These are phyloP conservation scores for Aquilaria yunnanensis DNA, from an alignment of 345 rosid species.

Conservation along the genomic window DNA sequence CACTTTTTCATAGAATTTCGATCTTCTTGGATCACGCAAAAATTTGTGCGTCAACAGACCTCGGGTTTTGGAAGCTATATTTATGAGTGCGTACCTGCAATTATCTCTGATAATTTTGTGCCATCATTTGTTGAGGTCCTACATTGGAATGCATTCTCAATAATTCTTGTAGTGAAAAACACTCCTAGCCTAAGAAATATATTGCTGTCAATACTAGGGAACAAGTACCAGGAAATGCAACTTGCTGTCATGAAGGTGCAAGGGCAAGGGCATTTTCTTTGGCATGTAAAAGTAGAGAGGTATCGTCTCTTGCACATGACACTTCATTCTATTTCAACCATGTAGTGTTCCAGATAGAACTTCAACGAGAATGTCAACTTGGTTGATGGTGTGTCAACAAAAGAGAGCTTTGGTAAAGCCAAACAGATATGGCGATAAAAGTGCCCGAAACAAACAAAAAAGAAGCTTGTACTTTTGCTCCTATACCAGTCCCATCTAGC, in stretches of 20 bases:
- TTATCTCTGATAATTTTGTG: slow-evolving; percentile 76
- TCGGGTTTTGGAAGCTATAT: slow-evolving; percentile 73
- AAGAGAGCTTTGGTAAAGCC: neutral
- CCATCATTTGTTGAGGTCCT: slow-evolving; percentile 80
- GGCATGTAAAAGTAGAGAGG: slow-evolving; percentile 73
- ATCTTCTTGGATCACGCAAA: too few relatives aligned
- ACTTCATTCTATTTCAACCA: slow-evolving; percentile 81
- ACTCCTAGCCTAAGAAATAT: slow-evolving; percentile 55
- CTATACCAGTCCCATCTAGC: too few relatives aligned
- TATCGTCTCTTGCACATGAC: slow-evolving; percentile 80
- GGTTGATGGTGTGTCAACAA: neutral
- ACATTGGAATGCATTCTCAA: slow-evolving; percentile 58
- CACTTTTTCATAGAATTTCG: too few relatives aligned
- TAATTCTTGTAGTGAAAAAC: slow-evolving; percentile 66
- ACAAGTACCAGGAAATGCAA: slow-evolving; percentile 59
- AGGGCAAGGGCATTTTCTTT: slow-evolving; percentile 45
- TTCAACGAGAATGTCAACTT: slow-evolving; percentile 20
- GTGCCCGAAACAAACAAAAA: neutral
- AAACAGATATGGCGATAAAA: neutral
- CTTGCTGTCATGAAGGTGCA: slow-evolving; percentile 34
- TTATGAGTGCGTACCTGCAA: slow-evolving; percentile 80
- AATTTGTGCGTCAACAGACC: slow-evolving; percentile 57
- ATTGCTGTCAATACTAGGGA: slow-evolving; percentile 47
- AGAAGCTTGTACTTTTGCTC: too few relatives aligned
- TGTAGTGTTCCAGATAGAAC: slow-evolving; percentile 65